Percentiles rank a stretch among this genome's conserved stretches.
These are phyloP conservation scores for Globisporangium nagaii DNA, from an alignment of 352 stramenopile genomes.

Conservation along the genomic window DNA sequence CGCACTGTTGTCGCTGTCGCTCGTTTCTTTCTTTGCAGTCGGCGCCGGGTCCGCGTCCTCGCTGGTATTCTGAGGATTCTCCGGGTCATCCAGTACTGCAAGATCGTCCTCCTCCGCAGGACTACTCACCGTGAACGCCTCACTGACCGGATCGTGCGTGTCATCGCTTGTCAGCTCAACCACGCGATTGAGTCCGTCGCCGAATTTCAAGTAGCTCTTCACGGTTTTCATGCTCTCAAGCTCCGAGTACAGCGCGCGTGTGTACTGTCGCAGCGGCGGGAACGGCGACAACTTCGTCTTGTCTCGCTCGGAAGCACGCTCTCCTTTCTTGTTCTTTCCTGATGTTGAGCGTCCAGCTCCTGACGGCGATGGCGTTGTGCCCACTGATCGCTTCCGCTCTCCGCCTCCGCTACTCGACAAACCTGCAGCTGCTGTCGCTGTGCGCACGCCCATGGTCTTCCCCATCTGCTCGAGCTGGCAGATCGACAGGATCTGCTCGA, in stretches of 20 bases:
- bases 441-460: constrained; percentile 22
- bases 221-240: constrained; percentile 61
- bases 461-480: constrained; percentile 53
- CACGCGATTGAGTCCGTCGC: constrained; percentile 37
- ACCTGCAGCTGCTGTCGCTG: background rate
- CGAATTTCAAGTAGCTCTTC: constrained; percentile 58
- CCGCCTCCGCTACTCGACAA: background rate
- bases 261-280: constrained; percentile 35
- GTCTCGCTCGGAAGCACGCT: background rate
- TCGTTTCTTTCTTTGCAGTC: constrained; percentile 11
- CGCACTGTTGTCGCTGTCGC: constrained; percentile 15
- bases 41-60: constrained; percentile 1
- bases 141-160: background rate
- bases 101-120: background rate
- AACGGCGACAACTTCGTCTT: constrained; percentile 16
- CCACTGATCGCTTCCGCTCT: background rate
- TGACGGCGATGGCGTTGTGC: background rate
- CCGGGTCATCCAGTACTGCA: background rate
- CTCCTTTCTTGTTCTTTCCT: background rate
- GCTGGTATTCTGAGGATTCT: background rate
- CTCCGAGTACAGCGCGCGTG: constrained; percentile 36
- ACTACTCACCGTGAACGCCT: background rate
- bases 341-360: background rate
- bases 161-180: constrained; percentile 24
- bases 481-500: constrained; percentile 58